Evolutionary conservation across 768 basidiomycete genomes (phyloP), one percentile per base, ranked within the genome.

Genomic region (Trametes gibbosa): DNA sequence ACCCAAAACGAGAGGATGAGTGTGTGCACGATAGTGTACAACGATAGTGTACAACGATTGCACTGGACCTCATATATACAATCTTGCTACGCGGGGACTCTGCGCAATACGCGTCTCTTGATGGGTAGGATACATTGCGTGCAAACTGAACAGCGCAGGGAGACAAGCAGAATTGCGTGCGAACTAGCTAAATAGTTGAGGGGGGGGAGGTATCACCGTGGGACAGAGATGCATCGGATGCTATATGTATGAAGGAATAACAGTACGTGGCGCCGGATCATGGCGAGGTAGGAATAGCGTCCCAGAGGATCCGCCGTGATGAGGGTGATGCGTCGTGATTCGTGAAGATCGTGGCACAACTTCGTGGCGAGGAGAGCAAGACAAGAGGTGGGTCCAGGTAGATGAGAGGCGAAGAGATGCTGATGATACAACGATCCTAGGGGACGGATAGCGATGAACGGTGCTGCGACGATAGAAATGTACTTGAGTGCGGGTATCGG

Each of bases 391-490:
- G 57, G 35, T 51, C 45, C 57, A 32, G 50, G 50, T 32, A 37
- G 7, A 45, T 17, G 43, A 58, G 57, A 27, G 24, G 21, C 21
- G 32, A 34, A 13, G 51, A 57, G 55, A 62, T 45, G 56, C 61
- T 62, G 61, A 46, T 62, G 56, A 62, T 62, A 62, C 61, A 62
- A 48, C 13, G 56, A 58, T 58, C 61, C 61, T 25, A 39, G 53
- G 8, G 37, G 41, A n/a, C 37, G 32, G 35, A 40, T 61, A 62
- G 61, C 56, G 61, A 62, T 50, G 50, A 58, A 47, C 53, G 51
- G 55, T 53, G 29, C 29, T 32, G 61, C 60, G 60, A 62, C 55
- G 56, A 62, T 47, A 53, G 23, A 43, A 51, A 45, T 19, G 55
- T 54, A 42, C 61, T 43, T 48, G 39, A 37, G 53, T 42, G 52